A percentile compares a stretch with the other conserved stretches of the same genome.
phyloP scores from a whole-genome alignment of 805 yeast genomes.

The Sporopachydermia quercuum region DNA sequence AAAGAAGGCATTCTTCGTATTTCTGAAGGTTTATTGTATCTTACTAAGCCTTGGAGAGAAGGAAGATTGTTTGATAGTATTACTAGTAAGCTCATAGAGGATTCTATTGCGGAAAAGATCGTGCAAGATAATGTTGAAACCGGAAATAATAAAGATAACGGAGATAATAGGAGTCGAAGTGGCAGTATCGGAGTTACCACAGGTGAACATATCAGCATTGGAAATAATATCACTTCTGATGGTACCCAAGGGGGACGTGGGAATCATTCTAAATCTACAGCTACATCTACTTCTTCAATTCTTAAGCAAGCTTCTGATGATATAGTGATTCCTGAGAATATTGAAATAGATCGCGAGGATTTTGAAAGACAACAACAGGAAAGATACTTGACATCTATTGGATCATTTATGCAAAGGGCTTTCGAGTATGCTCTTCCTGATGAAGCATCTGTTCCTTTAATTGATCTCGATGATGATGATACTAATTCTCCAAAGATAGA shows the following conservation, averaged over 20 bases:
- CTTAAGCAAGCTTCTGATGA: slow-evolving; percentile 26
- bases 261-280: too few relatives aligned
- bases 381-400: slow-evolving; percentile 74
- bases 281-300: too few relatives aligned
- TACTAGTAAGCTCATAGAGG: slow-evolving; percentile 48
- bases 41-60: slow-evolving; percentile 80
- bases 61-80: slow-evolving; percentile 48
- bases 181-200: slow-evolving; percentile 10
- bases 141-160: slow-evolving; percentile 17
- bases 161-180: slow-evolving; percentile 16
- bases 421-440: slow-evolving; percentile 80
- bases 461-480: slow-evolving; percentile 29
- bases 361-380: slow-evolving; percentile 55
- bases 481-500: slow-evolving; percentile 5
- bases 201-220: too few relatives aligned
- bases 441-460: slow-evolving; percentile 26
- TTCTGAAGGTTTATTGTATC: slow-evolving; percentile 73
- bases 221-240: too few relatives aligned
- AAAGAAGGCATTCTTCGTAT: slow-evolving; percentile 69
- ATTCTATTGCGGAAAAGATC: slow-evolving; percentile 50
- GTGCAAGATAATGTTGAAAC: slow-evolving; percentile 26
- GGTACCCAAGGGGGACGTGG: too few relatives aligned
- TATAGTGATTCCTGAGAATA: slow-evolving; percentile 47
- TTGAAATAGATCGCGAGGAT: slow-evolving; percentile 45
- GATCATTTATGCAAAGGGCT: slow-evolving; percentile 72